A percentile compares a stretch with the other conserved stretches of the same genome.
These are phyloP conservation scores for Tricholoma hemisulphureum DNA, from an alignment of 768 basidiomycete species.

Conservation along the genomic window DNA sequence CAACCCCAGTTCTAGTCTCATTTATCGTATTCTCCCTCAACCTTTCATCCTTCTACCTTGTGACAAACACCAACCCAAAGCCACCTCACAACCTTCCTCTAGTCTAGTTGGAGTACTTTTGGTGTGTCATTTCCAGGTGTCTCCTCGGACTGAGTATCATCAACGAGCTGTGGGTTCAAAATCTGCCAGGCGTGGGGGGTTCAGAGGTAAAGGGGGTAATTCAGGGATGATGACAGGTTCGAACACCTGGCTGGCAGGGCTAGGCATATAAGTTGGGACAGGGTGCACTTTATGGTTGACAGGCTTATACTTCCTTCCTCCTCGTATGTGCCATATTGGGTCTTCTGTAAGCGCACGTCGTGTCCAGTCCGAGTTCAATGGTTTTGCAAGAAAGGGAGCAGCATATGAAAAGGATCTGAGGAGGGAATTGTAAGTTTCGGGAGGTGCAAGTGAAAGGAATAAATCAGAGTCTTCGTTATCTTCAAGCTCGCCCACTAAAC, in stretches of 20 bases:
- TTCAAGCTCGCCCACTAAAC: conserved; percentile 4
- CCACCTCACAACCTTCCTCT: too few relatives aligned
- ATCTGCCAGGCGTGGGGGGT: neutral
- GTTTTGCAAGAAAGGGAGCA: neutral
- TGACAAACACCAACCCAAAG: too few relatives aligned
- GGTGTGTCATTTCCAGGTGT: too few relatives aligned
- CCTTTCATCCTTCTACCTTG: too few relatives aligned
- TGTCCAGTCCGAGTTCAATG: conserved; percentile 8
- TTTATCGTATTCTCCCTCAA: too few relatives aligned
- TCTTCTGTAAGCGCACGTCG: neutral
- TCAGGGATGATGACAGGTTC: conserved; percentile 11
- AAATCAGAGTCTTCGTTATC: conserved; percentile 2
- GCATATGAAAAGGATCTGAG: conserved; percentile 4
- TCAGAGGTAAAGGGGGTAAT: conserved; percentile 3
- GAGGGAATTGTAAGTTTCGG: conserved; percentile 12
- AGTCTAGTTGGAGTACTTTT: too few relatives aligned
- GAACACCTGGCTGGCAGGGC: neutral
- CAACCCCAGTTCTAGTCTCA: too few relatives aligned
- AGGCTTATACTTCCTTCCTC: conserved; percentile 20
- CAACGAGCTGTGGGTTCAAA: conserved; percentile 9
- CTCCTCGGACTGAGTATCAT: too few relatives aligned
- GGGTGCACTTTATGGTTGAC: conserved; percentile 26
- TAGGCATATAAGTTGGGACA: conserved; percentile 24
- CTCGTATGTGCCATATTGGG: neutral
- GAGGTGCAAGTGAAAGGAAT: conserved; percentile 1